Evolutionary conservation across 495 filamentous ascomycete species (phyloP).

Genomic region (Paragyromitra xinjiangensis): DNA sequence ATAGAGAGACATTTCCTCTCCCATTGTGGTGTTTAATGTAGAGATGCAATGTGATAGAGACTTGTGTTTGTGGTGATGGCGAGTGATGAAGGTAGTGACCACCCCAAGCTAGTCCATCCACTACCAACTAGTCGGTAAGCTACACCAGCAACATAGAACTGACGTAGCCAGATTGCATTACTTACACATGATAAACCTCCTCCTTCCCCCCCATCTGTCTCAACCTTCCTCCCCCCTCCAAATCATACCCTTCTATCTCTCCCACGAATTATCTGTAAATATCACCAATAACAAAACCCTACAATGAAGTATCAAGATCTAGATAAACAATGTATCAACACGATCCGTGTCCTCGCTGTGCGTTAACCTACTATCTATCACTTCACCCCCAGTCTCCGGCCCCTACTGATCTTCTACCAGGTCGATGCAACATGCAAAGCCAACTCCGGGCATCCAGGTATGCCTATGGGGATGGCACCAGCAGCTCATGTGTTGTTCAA

Average conservation of each 20-base stretch:
- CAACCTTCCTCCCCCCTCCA: neutral
- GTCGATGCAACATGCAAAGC: constrained; percentile 95
- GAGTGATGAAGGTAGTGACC: no score
- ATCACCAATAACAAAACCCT: neutral
- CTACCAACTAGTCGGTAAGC: neutral
- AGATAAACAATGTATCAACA: constrained; percentile 93
- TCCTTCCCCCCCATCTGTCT: neutral
- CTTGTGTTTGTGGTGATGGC: no score
- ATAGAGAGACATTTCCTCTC: no score
- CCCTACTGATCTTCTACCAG: constrained; percentile 61
- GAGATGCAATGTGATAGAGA: no score
- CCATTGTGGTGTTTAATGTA: no score
- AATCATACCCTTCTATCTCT: neutral
- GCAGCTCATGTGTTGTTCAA: constrained; percentile 96
- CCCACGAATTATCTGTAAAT: neutral
- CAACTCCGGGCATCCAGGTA: constrained; percentile 98
- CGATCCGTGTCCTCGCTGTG: constrained; percentile 94
- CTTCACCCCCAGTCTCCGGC: constrained; percentile 58
- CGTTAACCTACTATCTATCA: constrained; percentile 58
- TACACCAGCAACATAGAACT: neutral
- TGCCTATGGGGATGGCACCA: constrained; percentile 98
- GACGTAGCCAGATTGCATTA: neutral
- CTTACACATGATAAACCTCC: neutral
- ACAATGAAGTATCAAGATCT: constrained; percentile 88
- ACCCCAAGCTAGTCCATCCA: neutral